phyloP scores from a whole-genome alignment of 257 asterid species.

The Mentha longifolia region DNA sequence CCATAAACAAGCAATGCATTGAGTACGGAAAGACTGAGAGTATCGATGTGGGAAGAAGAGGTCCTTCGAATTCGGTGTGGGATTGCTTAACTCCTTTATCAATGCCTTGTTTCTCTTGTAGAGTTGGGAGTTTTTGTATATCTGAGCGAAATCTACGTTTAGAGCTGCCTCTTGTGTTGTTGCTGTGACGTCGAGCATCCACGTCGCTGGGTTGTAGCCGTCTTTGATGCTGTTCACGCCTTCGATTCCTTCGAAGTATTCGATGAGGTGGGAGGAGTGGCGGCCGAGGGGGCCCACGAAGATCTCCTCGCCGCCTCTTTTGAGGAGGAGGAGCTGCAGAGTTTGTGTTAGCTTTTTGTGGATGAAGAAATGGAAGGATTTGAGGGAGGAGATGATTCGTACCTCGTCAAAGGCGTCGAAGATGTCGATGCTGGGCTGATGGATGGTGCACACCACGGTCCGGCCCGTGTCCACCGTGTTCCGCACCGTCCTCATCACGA shows the following conservation, averaged over 20 bases:
- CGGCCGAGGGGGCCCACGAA: constrained; percentile 79
- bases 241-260: constrained; percentile 70
- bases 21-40: constrained; percentile 66
- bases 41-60: constrained; percentile 58
- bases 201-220: constrained; percentile 89
- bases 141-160: constrained; percentile 55
- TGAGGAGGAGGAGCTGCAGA: constrained; percentile 72
- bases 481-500: constrained; percentile 92
- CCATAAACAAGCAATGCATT: constrained; percentile 83
- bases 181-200: constrained; percentile 88
- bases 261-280: constrained; percentile 59
- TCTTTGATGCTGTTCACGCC: constrained; percentile 63
- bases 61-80: constrained; percentile 60
- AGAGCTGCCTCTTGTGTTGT: constrained; percentile 58
- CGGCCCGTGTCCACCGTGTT: constrained; percentile 93
- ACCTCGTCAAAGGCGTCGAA: constrained; percentile 98
- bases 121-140: constrained; percentile 65
- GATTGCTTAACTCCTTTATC: constrained; percentile 63
- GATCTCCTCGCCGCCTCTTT: constrained; percentile 86
- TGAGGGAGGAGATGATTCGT: not conserved
- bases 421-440: constrained; percentile 92
- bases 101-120: constrained; percentile 70
- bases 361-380: not conserved
- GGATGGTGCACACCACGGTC: constrained; percentile 92
- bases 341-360: not conserved